Evolutionary conservation across 495 filamentous ascomycete species (phyloP), one percentile per base, ranked within the genome.

Genomic region (Lasiosphaeria hispida): DNA sequence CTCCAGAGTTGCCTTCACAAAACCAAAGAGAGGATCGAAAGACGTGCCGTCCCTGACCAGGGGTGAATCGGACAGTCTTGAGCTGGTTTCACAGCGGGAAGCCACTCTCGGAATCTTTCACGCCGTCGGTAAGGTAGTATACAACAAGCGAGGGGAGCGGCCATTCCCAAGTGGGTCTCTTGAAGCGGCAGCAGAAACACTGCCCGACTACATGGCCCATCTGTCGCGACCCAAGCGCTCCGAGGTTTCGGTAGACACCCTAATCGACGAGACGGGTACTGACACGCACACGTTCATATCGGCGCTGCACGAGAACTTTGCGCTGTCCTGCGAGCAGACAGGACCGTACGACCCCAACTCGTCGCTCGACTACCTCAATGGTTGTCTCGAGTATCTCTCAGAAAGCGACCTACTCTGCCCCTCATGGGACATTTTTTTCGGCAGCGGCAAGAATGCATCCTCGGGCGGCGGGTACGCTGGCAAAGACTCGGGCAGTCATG

Each of bases 231-330:
- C 83, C 6, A 88, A 85, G 59, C 72, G 78, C 23, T 87, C 91
- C 8, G 82, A 90, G 61, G 86, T 92, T 0, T 75, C 79, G 30
- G 81, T 90, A 19, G 86, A 96, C 61, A 80, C 82, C 7, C 76
- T 99, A 30, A 83, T 92, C 15, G 88, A 96, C 59, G 92, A 96
- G 69, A 89, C 88, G 3, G 94, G 94, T 7, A 95, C 92, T 2
- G 94, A 97, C 65, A 85, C 83, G 0, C 80, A 86, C 53, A 97
- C 92, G 0, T 96, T 97, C 66, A 83, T 96, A 52, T 85, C 88
- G n/a, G 89, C 90, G 1, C 75, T 99, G 9, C 94, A 99, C 68
- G 94, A 99, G 64, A 99, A 99, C 67, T 97, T 93, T 62, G 78
- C 88, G 1, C 75, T 87, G 7, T 97, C 93, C 0, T 96, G 93